These are phyloP conservation scores for Conidiobolus incongruus DNA, from an alignment of 371 early-diverging fungal genomes.

Conservation along the genomic window DNA sequence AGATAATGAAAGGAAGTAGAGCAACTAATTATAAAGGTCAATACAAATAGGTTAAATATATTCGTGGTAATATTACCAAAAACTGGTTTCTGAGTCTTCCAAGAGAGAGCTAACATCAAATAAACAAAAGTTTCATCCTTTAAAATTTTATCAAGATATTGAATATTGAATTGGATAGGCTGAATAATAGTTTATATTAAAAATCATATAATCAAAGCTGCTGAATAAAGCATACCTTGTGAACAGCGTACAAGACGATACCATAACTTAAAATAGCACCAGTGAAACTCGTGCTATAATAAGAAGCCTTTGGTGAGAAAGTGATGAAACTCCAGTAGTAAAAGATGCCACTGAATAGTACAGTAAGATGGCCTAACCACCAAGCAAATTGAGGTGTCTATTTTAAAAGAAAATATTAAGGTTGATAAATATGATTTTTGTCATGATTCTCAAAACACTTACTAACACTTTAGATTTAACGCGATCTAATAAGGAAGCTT, in stretches of 20 bases:
- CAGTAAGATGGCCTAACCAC: background rate
- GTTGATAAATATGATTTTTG: background rate
- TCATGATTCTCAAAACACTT: too few species aligned
- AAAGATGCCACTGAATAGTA: background rate
- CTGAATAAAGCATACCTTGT: background rate
- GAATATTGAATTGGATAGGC: background rate
- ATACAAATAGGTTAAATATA: background rate
- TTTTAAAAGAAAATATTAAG: too few species aligned
- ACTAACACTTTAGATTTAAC: too few species aligned
- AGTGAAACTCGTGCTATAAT: background rate
- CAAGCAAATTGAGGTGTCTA: slow-evolving; percentile 1
- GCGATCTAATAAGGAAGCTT: too few species aligned
- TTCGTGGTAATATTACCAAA: background rate
- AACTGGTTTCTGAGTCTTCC: background rate
- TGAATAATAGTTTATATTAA: background rate
- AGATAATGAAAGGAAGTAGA: background rate
- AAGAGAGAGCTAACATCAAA: background rate
- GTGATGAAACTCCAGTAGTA: background rate
- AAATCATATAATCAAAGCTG: too few species aligned
- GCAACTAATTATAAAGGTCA: too few species aligned
- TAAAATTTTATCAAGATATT: background rate
- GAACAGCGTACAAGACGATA: background rate
- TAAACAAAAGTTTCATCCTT: background rate
- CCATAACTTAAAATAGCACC: background rate
- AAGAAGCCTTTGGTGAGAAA: background rate